phyloP scores from a whole-genome alignment of 352 stramenopile species.

The Phytophthora macrochlamydospora region DNA sequence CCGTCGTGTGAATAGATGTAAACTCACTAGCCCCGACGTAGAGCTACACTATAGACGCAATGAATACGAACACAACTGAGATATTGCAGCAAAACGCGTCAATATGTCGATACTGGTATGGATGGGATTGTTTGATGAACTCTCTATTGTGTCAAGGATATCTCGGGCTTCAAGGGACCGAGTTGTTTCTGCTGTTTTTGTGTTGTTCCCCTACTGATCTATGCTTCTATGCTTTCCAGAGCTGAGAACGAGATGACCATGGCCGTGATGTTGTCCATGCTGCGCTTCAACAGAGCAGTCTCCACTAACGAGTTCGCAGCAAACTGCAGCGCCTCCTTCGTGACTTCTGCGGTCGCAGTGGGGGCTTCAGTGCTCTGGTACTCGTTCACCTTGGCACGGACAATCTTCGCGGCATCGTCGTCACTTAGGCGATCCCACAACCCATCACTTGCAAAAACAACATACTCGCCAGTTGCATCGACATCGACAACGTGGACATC shows the following conservation, averaged over 20 bases:
- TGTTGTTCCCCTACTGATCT: neutral
- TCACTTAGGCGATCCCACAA: slow-evolving; percentile 82
- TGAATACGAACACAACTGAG: neutral
- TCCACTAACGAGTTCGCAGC: slow-evolving; percentile 74
- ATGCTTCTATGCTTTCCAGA: slow-evolving; percentile 6
- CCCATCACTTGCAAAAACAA: slow-evolving; percentile 81
- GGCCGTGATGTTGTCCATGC: slow-evolving; percentile 86
- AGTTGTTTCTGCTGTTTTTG: slow-evolving; percentile 19
- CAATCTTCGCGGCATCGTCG: slow-evolving; percentile 64
- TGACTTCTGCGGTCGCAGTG: slow-evolving; percentile 22
- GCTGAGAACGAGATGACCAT: slow-evolving; percentile 71
- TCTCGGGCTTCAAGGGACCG: slow-evolving; percentile 7
- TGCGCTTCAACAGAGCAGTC: slow-evolving; percentile 64
- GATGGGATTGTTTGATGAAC: slow-evolving; percentile 7
- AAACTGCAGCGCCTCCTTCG: slow-evolving; percentile 57
- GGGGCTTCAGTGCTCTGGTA: slow-evolving; percentile 32
- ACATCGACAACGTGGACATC: slow-evolving; percentile 77
- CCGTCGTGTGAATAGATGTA: slow-evolving; percentile 26
- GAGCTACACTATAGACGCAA: slow-evolving; percentile 11
- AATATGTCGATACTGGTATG: slow-evolving; percentile 21
- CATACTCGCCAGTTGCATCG: slow-evolving; percentile 50
- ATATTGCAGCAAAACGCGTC: slow-evolving; percentile 1
- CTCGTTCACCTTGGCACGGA: slow-evolving; percentile 59
- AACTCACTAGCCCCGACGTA: neutral
- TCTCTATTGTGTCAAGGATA: slow-evolving; percentile 33